phyloP scores from a whole-genome alignment of 2,329 filamentous ascomycete species.

The Endothia cerciana region DNA sequence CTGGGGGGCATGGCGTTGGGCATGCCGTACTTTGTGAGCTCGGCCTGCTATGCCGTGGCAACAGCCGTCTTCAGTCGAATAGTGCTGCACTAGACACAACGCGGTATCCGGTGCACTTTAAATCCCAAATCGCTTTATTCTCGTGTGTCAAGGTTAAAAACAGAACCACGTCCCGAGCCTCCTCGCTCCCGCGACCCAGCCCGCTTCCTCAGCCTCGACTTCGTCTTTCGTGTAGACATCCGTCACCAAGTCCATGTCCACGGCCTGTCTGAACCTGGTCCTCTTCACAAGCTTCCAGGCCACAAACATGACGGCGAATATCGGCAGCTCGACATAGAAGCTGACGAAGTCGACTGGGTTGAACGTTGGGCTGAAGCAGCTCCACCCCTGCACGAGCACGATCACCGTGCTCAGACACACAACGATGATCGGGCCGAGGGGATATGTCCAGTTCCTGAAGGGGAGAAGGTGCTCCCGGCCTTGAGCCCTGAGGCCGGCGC shows the following conservation, averaged over 20 bases:
- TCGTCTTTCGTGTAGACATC: constrained; percentile 32
- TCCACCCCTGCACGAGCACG: constrained; percentile 67
- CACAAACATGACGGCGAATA: constrained; percentile 60
- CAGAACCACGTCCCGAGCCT: constrained; percentile 21
- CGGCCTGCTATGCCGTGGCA: constrained; percentile 43
- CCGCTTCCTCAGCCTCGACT: constrained; percentile 14
- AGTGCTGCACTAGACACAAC: neutral
- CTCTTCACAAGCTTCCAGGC: constrained; percentile 52
- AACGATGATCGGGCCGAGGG: constrained; percentile 60
- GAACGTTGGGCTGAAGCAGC: constrained; percentile 63
- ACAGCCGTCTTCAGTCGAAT: constrained; percentile 38
- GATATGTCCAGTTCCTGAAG: constrained; percentile 70
- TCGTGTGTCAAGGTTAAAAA: constrained; percentile 6
- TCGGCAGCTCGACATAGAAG: constrained; percentile 64
- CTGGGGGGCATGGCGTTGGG: constrained; percentile 42
- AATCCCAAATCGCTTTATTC: neutral
- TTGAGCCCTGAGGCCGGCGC: constrained; percentile 58
- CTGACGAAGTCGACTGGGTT: constrained; percentile 64
- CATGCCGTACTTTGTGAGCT: constrained; percentile 46
- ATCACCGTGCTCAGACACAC: constrained; percentile 62
- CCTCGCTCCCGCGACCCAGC: constrained; percentile 15
- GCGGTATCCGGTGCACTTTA: too few relatives aligned
- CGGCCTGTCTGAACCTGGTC: constrained; percentile 29
- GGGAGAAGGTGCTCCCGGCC: constrained; percentile 65
- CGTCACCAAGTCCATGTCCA: constrained; percentile 34